Conservation (phyloP, 2,329 filamentous ascomycete species). For the Aspergillus carbonarius region DNA sequence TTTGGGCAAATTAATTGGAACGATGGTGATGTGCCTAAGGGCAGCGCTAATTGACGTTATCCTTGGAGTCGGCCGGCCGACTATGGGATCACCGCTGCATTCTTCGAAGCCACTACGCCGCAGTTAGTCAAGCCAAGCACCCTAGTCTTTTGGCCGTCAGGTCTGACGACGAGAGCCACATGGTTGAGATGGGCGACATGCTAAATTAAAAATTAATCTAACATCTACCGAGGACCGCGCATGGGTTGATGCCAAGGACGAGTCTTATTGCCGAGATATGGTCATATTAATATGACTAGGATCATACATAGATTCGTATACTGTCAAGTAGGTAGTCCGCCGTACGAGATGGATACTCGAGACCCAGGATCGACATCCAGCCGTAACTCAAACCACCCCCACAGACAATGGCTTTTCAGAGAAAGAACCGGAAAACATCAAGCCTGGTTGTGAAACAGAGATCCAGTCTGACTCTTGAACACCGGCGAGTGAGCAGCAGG, state of each 20-base stretch:
- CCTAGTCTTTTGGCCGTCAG: conserved; percentile 1
- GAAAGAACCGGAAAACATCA: neutral
- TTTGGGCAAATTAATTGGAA: neutral
- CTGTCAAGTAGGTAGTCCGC: too few relatives aligned
- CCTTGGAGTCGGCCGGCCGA: neutral
- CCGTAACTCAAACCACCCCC: neutral
- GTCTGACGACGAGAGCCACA: neutral
- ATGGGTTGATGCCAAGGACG: neutral
- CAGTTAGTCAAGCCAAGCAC: neutral
- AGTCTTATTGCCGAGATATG: neutral
- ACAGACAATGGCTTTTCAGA: neutral
- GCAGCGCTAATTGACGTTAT: neutral
- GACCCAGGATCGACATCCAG: neutral
- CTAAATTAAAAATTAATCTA: conserved; percentile 6
- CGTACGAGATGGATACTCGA: neutral
- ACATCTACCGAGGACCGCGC: neutral
- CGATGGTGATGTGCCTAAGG: neutral
- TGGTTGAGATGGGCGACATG: neutral
- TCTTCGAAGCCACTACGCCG: conserved; percentile 8
- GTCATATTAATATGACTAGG: too few relatives aligned
- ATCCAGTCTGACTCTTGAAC: neutral
- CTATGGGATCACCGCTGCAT: conserved; percentile 15
- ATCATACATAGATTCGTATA: too few relatives aligned
- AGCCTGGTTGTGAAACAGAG: neutral
- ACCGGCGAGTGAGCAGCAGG: conserved; percentile 1